Conservation (phyloP, 352 stramenopile species). For the Thalassiosira delicatula region DNA sequence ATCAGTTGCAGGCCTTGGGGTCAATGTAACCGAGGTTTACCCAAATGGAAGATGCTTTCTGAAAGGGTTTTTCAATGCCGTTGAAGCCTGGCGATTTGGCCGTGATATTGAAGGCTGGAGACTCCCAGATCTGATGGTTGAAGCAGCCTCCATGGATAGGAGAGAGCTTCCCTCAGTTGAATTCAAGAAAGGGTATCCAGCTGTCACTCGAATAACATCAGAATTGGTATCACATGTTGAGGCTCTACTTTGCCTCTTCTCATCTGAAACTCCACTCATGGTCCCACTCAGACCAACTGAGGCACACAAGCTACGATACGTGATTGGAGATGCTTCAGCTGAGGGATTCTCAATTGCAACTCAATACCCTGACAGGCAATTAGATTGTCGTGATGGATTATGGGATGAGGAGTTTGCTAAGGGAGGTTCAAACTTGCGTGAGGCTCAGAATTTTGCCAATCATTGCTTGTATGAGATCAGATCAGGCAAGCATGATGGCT, state of each 20-base stretch:
- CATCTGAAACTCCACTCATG: neutral
- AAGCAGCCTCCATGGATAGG: too few relatives aligned
- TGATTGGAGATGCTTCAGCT: constrained; percentile 19
- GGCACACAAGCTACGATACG: constrained; percentile 13
- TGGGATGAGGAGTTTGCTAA: constrained; percentile 10
- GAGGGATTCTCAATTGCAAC: constrained; percentile 21
- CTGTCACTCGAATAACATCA: neutral
- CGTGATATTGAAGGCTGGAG: neutral
- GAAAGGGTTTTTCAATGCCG: constrained; percentile 25
- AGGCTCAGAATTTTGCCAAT: constrained; percentile 32
- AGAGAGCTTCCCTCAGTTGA: too few relatives aligned
- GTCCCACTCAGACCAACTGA: neutral
- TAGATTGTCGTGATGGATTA: constrained; percentile 7
- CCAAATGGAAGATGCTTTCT: neutral
- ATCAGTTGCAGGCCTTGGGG: constrained; percentile 11
- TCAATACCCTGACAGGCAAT: constrained; percentile 9
- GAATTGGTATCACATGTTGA: neutral
- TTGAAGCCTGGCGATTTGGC: constrained; percentile 8
- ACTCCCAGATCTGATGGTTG: neutral
- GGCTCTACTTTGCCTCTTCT: neutral
- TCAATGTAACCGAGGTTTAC: constrained; percentile 35
- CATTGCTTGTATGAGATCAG: constrained; percentile 18
- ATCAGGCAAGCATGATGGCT: constrained; percentile 20
- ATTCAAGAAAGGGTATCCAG: neutral
- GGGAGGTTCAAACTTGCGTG: constrained; percentile 20